Evolutionary conservation across 2,329 filamentous ascomycete species (phyloP).

Genomic region (Aspergillus costaricaensis): DNA sequence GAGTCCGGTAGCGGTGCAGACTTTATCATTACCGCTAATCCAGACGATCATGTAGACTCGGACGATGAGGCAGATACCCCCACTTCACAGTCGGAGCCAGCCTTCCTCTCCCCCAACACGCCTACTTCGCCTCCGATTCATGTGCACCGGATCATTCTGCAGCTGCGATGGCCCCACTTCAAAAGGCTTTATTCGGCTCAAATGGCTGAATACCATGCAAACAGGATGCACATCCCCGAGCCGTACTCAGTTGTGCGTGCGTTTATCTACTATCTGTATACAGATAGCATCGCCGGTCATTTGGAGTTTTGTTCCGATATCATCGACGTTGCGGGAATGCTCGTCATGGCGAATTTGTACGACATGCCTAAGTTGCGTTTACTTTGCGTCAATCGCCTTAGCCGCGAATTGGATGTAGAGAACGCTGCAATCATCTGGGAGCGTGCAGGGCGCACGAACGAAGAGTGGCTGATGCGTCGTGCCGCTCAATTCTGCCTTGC

Average conservation of each 20-base stretch:
- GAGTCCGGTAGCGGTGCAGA: slow-evolving; percentile 85
- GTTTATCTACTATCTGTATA: slow-evolving; percentile 95
- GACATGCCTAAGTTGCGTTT: slow-evolving; percentile 92
- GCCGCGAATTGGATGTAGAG: slow-evolving; percentile 88
- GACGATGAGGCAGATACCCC: slow-evolving; percentile 53
- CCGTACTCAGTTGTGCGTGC: slow-evolving; percentile 91
- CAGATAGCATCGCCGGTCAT: slow-evolving; percentile 74
- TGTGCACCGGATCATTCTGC: slow-evolving; percentile 91
- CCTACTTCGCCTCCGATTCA: slow-evolving; percentile 80
- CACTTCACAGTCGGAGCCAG: slow-evolving; percentile 30
- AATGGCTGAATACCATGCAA: slow-evolving; percentile 97
- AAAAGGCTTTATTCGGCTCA: slow-evolving; percentile 86
- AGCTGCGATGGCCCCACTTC: slow-evolving; percentile 96
- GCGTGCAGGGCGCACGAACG: slow-evolving; percentile 82
- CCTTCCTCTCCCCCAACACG: slow-evolving; percentile 38
- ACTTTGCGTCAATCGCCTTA: slow-evolving; percentile 85
- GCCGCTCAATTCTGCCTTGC: slow-evolving; percentile 86
- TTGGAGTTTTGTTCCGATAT: slow-evolving; percentile 65
- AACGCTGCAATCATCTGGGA: slow-evolving; percentile 97
- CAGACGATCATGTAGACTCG: slow-evolving; percentile 60
- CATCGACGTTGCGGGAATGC: slow-evolving; percentile 84
- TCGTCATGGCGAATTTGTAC: slow-evolving; percentile 98
- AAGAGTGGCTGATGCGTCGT: slow-evolving; percentile 89
- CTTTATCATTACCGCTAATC: slow-evolving; percentile 85
- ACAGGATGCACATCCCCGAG: slow-evolving; percentile 96